Evolutionary conservation across 768 basidiomycete species (phyloP).

Genomic region (Pholiota molesta): DNA sequence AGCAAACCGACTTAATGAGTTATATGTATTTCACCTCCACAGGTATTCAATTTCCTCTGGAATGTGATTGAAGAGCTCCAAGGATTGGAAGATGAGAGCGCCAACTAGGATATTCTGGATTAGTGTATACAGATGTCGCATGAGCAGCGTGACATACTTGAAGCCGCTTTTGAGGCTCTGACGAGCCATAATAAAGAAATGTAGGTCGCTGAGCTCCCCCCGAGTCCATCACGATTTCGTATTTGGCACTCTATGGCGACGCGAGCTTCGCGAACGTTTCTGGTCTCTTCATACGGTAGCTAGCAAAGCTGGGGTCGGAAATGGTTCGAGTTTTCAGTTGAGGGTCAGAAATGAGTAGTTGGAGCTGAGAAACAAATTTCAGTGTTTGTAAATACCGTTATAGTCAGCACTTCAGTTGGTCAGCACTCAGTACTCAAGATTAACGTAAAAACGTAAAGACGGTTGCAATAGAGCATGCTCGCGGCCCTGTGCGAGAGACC

Average conservation of each 20-base stretch:
- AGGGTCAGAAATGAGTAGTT: no score
- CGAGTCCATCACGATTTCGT: not conserved
- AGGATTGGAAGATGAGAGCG: slow-evolving; percentile 12
- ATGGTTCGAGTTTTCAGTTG: no score
- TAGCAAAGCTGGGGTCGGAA: no score
- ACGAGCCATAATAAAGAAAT: not conserved
- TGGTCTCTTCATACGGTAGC: no score
- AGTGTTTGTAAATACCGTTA: no score
- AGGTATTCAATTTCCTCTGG: slow-evolving; percentile 16
- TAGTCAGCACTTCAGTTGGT: no score
- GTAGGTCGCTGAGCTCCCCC: not conserved
- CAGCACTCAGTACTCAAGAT: no score
- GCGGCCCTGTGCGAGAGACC: slow-evolving; percentile 82
- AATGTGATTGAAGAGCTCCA: slow-evolving; percentile 13
- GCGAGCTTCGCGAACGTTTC: no score
- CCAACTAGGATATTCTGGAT: not conserved
- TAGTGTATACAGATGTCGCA: not conserved
- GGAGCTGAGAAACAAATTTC: no score
- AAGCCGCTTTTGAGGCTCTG: not conserved
- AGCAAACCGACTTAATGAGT: not conserved
- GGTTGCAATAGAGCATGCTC: slow-evolving; percentile 82
- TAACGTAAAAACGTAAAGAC: no score
- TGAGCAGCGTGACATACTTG: not conserved
- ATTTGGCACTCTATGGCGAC: no score
- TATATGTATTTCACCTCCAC: slow-evolving; percentile 9